A percentile compares a stretch with the other conserved stretches of the same genome.
Conservation (phyloP, 2,329 filamentous ascomycete genomes). For the Cryphonectria radicalis region DNA sequence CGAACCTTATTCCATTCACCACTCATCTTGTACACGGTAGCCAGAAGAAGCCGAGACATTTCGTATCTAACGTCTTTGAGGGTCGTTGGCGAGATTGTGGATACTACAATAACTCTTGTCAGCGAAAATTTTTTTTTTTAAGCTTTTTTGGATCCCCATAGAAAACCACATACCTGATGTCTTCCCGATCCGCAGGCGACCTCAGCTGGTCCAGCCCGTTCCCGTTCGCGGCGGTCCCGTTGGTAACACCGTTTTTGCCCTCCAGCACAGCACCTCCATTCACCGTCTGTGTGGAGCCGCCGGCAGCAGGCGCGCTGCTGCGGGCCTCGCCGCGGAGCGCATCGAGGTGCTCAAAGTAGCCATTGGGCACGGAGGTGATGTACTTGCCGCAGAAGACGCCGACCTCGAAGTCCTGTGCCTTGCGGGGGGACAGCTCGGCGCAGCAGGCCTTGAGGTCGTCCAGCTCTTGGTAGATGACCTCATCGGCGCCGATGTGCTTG, state of each 20-base stretch:
- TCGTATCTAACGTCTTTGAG: background rate
- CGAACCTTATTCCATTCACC: background rate
- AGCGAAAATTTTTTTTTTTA: background rate
- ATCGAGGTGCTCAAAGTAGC: slow-evolving; percentile 83
- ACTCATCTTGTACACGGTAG: background rate
- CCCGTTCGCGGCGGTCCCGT: background rate
- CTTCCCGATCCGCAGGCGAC: slow-evolving; percentile 12
- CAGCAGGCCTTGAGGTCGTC: slow-evolving; percentile 82
- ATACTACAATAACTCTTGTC: background rate
- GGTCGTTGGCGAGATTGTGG: slow-evolving; percentile 8
- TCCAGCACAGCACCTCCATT: background rate
- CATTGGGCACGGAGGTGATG: slow-evolving; percentile 75
- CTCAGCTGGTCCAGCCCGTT: background rate
- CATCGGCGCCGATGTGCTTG: slow-evolving; percentile 48
- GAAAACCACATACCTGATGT: slow-evolving; percentile 14
- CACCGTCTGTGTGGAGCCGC: background rate
- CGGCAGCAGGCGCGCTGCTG: slow-evolving; percentile 44
- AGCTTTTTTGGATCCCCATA: too few relatives aligned
- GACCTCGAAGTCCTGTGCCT: slow-evolving; percentile 73
- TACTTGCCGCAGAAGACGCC: slow-evolving; percentile 92
- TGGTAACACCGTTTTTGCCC: background rate
- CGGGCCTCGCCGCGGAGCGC: slow-evolving; percentile 70
- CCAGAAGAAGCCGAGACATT: background rate
- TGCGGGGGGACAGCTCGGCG: slow-evolving; percentile 67
- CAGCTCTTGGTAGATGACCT: slow-evolving; percentile 65